Base-by-base conservation (phyloP, 2,329 filamentous ascomycete species). In the Fonsecaea erecta region DNA sequence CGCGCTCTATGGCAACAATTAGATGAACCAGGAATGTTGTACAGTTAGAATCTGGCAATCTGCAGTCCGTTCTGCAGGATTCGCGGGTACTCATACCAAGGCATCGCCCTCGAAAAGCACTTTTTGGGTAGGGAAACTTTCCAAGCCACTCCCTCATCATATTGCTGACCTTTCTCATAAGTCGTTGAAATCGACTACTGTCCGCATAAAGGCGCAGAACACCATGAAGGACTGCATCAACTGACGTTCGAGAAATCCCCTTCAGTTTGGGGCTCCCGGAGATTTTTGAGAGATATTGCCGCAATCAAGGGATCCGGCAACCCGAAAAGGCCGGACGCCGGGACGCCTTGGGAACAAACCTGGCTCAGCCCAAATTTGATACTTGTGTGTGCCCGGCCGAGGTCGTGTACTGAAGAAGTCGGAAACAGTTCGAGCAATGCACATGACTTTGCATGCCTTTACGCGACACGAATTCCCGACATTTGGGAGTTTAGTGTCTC, bases 1-100 rank as follows among this genome's bases (percentile, higher is more conserved):
- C 55, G 55, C 21, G 35, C 55, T 46, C 37, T 58, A 30, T 58
- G 55, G 55, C 55, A 21, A 14, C 35, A 58, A 28, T 58, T 34
- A 14, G 55, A 58, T 18, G 28, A 58, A 46, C 55, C 55, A 9
- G 34, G 55, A 24, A 58, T 52, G 51, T 6, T 52, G 51, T 52
- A n/a, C 16, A 52, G 24, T 30, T 52, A 52, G 51, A 18, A 28
- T 16, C 35, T 40, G 16, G 12, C 12, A 5, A 16, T 37, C 34
- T 37, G 34, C 34, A 37, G 34, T 5, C 12, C 35, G 16, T 40
- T 40, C 35, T 2, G 12, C 5, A 16, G 2, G 12, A 40, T n/a
- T 40, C 12, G 14, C 14, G n/a, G 35, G 35, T 40, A 40, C 12
- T 40, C 35, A 5, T 12, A 37, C 34, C 34, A 37, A 37, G 34